Evolutionary conservation across 179 eudicot species (phyloP).

Genomic region (Sideroxylon spinosum): DNA sequence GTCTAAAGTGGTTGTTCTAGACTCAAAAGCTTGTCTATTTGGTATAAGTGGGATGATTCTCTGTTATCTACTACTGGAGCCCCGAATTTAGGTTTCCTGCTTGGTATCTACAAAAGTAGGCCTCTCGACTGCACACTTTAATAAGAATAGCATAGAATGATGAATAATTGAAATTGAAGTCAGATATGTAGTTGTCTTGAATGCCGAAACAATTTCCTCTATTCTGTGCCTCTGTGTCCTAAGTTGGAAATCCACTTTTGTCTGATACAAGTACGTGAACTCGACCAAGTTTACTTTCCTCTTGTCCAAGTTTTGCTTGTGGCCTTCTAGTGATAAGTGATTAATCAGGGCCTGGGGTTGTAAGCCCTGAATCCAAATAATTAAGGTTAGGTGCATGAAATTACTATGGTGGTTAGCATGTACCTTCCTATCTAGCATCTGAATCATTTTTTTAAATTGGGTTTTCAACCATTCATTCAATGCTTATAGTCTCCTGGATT

Average conservation of each 20-base stretch:
- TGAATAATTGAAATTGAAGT: background rate
- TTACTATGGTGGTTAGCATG: background rate
- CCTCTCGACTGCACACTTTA: background rate
- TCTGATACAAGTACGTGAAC: background rate
- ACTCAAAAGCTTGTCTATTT: background rate
- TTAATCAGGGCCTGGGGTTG: background rate
- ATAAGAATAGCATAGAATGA: background rate
- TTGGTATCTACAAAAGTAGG: background rate
- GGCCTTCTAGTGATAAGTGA: background rate
- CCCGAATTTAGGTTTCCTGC: background rate
- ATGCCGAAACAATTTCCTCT: background rate
- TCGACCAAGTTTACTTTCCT: background rate
- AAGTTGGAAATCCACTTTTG: too few relatives aligned
- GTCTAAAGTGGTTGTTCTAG: background rate
- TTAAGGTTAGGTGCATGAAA: background rate
- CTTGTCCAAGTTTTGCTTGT: background rate
- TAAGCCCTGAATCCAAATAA: background rate
- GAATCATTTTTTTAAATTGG: background rate
- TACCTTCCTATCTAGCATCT: background rate
- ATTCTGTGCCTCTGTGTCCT: too few relatives aligned
- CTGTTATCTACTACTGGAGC: background rate
- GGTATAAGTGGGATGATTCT: background rate
- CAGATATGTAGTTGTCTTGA: background rate
- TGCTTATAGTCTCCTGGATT: constrained; percentile 13
- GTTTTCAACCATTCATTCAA: background rate